Evolutionary conservation across 176 grass and related monocot genomes (phyloP), one percentile per base, ranked within the genome.

Genomic region (Leersia perrieri): DNA sequence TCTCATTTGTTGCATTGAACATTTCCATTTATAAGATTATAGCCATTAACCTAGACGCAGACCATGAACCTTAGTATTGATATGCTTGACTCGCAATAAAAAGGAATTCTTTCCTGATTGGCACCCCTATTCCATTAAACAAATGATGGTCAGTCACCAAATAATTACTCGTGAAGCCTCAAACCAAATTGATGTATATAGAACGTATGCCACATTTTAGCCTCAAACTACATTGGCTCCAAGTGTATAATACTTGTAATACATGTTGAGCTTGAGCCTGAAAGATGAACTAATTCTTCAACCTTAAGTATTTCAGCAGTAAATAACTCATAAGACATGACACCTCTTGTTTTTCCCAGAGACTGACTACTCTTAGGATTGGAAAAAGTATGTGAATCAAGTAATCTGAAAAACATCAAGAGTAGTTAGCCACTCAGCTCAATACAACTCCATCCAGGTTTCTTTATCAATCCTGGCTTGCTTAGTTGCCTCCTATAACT

Each of bases 361-460:
- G 51, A 27, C 36, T 47, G 78, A 0, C 78, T 81, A 32, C 53
- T 82, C 1, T 38, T 33, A 64, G 26, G 60, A 78, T 79, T 38
- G 22, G 4, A 63, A 63, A 63, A 74, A 74, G 4, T 30, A 73
- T 49, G 29, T 49, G 16, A 34, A 62, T 38, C 9, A 0, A 40
- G 58, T 66, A 30, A 33, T 60, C 12, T 71, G 3, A 76, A 9
- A 25, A 70, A 29, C 15, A 78, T 30, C 3, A 0, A 75, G 38
- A 60, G 47, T 31, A 84, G 1, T 80, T 77, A 91, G 49, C 38
- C 63, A 20, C 49, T 67, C 25, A 47, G 42, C n/a, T 92, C 87
- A 68, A 93, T 80, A 70, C 44, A 85, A 86, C 68, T 93, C 88
- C 73, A 75, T 82, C 91, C 91, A 85, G 88, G 88, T 64, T 93